These are phyloP conservation scores for Globisporangium cederbergense DNA, from an alignment of 352 stramenopile genomes.

Conservation along the genomic window DNA sequence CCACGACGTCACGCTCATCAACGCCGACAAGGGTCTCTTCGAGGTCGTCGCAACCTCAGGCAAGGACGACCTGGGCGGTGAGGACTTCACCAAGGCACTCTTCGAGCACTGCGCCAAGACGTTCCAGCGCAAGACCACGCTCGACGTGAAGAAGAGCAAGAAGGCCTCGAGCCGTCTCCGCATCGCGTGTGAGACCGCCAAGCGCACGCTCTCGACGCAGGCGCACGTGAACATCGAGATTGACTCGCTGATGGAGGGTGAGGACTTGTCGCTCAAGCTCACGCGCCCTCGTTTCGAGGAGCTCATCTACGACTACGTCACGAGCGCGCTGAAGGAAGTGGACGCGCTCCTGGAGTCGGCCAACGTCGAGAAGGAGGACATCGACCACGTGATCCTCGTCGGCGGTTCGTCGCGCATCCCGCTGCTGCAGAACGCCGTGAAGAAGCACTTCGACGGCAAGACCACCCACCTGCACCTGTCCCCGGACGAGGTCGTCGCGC, in stretches of 20 bases:
- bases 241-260: constrained; percentile 96
- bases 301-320: constrained; percentile 91
- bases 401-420: constrained; percentile 97
- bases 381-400: constrained; percentile 97
- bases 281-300: constrained; percentile 96
- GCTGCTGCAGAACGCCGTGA: constrained; percentile 84
- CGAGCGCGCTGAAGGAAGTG: constrained; percentile 91
- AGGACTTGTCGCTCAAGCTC: constrained; percentile 97
- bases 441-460: constrained; percentile 86
- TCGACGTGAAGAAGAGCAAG: constrained; percentile 92
- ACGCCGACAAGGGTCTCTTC: constrained; percentile 97
- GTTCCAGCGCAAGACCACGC: constrained; percentile 93
- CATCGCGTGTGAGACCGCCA: constrained; percentile 95
- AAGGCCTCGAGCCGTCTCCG: constrained; percentile 93
- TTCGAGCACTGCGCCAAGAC: constrained; percentile 96
- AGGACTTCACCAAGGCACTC: constrained; percentile 96
- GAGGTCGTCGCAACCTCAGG: constrained; percentile 95
- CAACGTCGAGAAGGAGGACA: constrained; percentile 74
- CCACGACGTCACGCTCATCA: constrained; percentile 95
- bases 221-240: constrained; percentile 97
- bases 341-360: constrained; percentile 71
- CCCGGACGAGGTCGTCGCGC: constrained; percentile 89
- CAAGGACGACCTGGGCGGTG: constrained; percentile 94
- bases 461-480: constrained; percentile 81
- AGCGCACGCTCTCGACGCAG: constrained; percentile 95